Percentiles rank a stretch among this genome's conserved stretches.
These are phyloP conservation scores for Mycena kentingensis DNA, from an alignment of 768 basidiomycete genomes.

Conservation along the genomic window DNA sequence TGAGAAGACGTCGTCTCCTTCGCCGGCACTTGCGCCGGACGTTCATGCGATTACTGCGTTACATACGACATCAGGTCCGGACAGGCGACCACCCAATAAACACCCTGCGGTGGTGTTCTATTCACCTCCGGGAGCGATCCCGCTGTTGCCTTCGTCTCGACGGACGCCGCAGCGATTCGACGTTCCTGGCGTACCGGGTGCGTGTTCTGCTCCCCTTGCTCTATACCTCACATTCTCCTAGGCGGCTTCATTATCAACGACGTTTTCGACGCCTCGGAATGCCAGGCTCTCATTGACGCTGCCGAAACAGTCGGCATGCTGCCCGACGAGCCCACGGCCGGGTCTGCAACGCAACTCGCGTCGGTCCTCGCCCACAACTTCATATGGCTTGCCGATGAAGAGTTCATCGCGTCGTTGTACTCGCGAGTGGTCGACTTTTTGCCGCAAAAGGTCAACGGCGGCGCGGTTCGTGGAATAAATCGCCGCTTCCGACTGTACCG, in stretches of 20 bases:
- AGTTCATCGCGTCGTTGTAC: constrained; percentile 44
- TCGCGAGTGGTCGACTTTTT: constrained; percentile 43
- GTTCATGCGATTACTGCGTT: constrained; percentile 30
- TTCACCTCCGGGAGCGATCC: constrained; percentile 38
- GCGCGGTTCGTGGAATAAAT: constrained; percentile 51
- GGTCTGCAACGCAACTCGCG: constrained; percentile 45
- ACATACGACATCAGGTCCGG: constrained; percentile 44
- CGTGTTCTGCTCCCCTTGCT: not conserved
- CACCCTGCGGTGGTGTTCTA: constrained; percentile 53
- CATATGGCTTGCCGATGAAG: constrained; percentile 53
- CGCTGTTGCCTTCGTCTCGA: constrained; percentile 27
- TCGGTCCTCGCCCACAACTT: constrained; percentile 53
- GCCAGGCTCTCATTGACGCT: constrained; percentile 44
- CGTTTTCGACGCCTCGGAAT: constrained; percentile 47
- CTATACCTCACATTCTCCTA: not conserved
- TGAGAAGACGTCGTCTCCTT: constrained; percentile 17
- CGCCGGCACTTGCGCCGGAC: constrained; percentile 18
- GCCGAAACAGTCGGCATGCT: constrained; percentile 50
- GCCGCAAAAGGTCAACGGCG: constrained; percentile 43
- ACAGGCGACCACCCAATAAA: constrained; percentile 54
- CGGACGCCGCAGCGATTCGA: constrained; percentile 37
- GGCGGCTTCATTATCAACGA: constrained; percentile 51
- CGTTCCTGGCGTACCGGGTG: constrained; percentile 44
- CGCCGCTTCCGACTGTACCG: constrained; percentile 52
- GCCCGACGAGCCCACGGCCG: constrained; percentile 53